phyloP scores from a whole-genome alignment of 179 eudicot species.

The Spergularia azorica region DNA sequence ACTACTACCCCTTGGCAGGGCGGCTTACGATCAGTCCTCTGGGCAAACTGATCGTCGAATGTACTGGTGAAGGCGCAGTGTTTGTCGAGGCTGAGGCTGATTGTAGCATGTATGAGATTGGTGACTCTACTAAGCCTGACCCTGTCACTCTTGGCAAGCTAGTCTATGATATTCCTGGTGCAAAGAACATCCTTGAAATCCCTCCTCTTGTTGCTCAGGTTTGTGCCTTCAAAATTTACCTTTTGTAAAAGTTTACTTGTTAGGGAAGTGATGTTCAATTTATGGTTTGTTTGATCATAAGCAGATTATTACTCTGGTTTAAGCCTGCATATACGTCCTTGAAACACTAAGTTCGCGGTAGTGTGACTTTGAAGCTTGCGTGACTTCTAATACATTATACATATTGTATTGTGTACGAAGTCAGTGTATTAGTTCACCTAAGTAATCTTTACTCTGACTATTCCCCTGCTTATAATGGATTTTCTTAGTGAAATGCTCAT shows the following conservation, averaged over 20 bases:
- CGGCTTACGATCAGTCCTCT: slow-evolving; percentile 42
- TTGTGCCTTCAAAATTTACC: not conserved
- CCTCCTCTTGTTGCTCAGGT: slow-evolving; percentile 58
- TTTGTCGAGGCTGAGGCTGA: slow-evolving; percentile 59
- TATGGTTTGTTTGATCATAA: too few species aligned
- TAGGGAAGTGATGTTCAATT: too few species aligned
- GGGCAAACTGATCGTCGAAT: slow-evolving; percentile 49
- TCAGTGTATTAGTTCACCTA: too few species aligned
- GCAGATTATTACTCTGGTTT: too few species aligned
- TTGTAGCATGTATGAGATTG: slow-evolving; percentile 41
- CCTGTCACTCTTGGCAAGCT: slow-evolving; percentile 47
- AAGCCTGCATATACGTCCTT: too few species aligned
- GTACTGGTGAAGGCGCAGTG: slow-evolving; percentile 48
- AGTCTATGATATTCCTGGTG: slow-evolving; percentile 48
- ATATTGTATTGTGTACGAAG: too few species aligned
- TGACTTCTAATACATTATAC: too few species aligned
- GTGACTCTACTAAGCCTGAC: slow-evolving; percentile 50
- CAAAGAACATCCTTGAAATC: slow-evolving; percentile 44
- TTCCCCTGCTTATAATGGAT: too few species aligned
- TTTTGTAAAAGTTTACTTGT: not conserved
- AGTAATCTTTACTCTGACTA: too few species aligned
- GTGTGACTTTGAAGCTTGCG: too few species aligned
- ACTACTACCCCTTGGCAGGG: slow-evolving; percentile 52
- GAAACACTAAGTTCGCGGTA: too few species aligned
- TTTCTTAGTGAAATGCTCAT: too few species aligned